phyloP scores from a whole-genome alignment of 768 basidiomycete genomes.

The Termitomyces sp. region DNA sequence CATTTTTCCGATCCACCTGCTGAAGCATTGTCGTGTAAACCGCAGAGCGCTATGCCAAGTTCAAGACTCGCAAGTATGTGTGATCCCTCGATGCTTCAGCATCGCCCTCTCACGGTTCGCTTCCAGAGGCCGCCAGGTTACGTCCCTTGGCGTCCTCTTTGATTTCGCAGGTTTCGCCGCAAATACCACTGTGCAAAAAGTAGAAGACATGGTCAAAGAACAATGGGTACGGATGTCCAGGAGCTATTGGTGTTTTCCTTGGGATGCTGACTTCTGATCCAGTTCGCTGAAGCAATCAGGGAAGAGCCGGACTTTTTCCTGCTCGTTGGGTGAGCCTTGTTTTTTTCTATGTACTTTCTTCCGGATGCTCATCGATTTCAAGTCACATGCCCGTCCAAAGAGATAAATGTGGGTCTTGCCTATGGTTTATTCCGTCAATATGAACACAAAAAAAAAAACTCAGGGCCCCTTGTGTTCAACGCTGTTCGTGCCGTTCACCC shows the following conservation, averaged over 20 bases:
- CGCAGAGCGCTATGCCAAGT: constrained; percentile 62
- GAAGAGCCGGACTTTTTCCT: constrained; percentile 84
- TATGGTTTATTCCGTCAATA: neutral
- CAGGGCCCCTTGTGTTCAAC: constrained; percentile 69
- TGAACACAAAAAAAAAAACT: neutral
- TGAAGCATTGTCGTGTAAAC: neutral
- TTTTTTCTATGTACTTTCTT: neutral
- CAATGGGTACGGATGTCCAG: constrained; percentile 50
- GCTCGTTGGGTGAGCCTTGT: constrained; percentile 48
- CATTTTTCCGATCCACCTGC: neutral
- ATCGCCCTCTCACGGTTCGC: neutral
- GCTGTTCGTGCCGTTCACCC: constrained; percentile 72
- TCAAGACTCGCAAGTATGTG: constrained; percentile 64
- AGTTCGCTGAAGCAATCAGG: constrained; percentile 75
- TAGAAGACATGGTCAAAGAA: constrained; percentile 75
- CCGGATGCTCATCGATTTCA: neutral
- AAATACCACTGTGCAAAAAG: constrained; percentile 75
- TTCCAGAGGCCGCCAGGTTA: constrained; percentile 59
- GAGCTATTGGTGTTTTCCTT: neutral
- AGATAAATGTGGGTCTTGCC: constrained; percentile 47
- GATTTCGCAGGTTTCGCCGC: constrained; percentile 67
- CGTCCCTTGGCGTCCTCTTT: constrained; percentile 74
- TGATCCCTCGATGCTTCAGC: neutral
- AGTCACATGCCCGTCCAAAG: constrained; percentile 81
- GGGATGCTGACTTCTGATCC: neutral